These are phyloP conservation scores for Neolentinus lepideus DNA, from an alignment of 1,284 basidiomycete genomes.

Conservation along the genomic window DNA sequence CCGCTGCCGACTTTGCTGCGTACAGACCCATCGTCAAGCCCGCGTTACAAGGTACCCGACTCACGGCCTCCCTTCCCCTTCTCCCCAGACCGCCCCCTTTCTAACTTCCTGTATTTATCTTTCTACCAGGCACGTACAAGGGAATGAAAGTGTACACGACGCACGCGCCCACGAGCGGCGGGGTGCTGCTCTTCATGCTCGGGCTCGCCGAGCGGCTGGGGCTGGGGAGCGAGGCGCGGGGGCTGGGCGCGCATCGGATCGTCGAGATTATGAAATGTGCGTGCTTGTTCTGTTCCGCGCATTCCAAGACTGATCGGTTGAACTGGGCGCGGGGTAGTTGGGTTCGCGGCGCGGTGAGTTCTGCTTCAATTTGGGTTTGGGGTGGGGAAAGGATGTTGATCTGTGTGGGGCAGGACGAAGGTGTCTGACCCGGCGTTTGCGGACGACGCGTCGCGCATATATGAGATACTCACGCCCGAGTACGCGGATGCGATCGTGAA, in stretches of 20 bases:
- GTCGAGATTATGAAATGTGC: conserved; percentile 75
- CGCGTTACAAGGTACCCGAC: no score
- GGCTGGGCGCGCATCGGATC: conserved; percentile 61
- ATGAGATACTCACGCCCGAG: conserved; percentile 63
- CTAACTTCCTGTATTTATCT: no score
- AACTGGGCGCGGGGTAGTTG: conserved; percentile 31
- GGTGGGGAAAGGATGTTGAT: conserved; percentile 3
- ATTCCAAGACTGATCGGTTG: background rate
- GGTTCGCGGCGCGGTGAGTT: conserved; percentile 64
- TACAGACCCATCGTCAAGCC: conserved; percentile 59
- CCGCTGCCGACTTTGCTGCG: conserved; percentile 58
- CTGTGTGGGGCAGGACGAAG: conserved; percentile 60
- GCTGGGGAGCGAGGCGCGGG: conserved; percentile 34
- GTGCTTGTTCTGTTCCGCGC: conserved; percentile 10
- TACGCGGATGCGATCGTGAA: conserved; percentile 56
- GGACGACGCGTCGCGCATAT: conserved; percentile 48
- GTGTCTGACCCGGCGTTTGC: conserved; percentile 72
- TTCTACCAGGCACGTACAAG: conserved; percentile 71
- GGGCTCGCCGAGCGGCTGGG: conserved; percentile 72
- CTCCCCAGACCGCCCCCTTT: no score
- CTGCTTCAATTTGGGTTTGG: background rate
- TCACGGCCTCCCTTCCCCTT: no score
- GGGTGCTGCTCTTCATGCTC: conserved; percentile 74
- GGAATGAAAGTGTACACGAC: conserved; percentile 80
- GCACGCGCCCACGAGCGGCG: conserved; percentile 77